Evolutionary conservation across 345 rosid genomes (phyloP), one percentile per base, ranked within the genome.

Genomic region (Anacardium occidentale): DNA sequence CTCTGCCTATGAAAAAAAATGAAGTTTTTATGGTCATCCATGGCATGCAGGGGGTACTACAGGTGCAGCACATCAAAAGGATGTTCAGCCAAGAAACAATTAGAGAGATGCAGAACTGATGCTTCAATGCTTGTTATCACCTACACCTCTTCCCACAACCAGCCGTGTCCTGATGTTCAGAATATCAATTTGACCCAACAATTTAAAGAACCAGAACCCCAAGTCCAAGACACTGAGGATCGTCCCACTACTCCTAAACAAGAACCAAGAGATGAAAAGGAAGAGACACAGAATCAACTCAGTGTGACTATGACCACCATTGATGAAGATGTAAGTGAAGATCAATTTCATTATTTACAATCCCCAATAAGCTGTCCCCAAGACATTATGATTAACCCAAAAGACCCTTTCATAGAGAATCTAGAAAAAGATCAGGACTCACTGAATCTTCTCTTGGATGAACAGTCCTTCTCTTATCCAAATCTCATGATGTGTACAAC

Each of bases 1-100:
- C 18, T 50, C 54, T 53, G 17, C 59, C 22, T 14, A 48, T 10
- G 52, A 37, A 20, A 32, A 63, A 24, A 29, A 54, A 14, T 47
- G 1, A 21, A 45, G 4, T 29, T 51, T 64, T 52, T 34, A 5
- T 51, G 22, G 2, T 50, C 45, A 1, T 63, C 44, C 32, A 14
- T 6, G 42, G 8, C 34, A 13, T 72, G 74, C 80, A 90, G 92
- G 74, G 92, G 94, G 1, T 90, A 90, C 74, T 90, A 90, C 81
- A 86, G 85, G 68, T 90, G 94, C 75, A 86, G 89, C 81, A 90
- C 94, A 78, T 82, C 89, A 58, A 87, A 87, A 75, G 90, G 92
- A 11, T 90, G 94, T 45, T 86, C 85, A 32, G 94, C 94, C 24
- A 90, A 83, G 73, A 90, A 90, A 75, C 91, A 86, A 74, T 90